A percentile compares a stretch with the other conserved stretches of the same genome.
These are phyloP conservation scores for Apophysomyces variabilis DNA, from an alignment of 371 early-diverging fungal genomes.

Conservation along the genomic window DNA sequence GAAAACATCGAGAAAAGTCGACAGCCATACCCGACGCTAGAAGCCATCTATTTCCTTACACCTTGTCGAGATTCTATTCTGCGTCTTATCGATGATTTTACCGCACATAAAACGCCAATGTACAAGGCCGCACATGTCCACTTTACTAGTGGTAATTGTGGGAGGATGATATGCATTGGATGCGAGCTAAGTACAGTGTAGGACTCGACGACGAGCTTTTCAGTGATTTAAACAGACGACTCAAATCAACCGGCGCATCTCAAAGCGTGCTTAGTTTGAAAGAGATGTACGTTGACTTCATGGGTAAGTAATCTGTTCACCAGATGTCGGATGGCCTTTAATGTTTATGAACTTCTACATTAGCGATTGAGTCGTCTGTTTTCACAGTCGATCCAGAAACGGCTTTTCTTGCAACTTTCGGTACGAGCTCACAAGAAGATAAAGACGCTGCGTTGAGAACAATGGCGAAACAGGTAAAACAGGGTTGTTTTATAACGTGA, in stretches of 20 bases:
- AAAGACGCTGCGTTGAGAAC: conserved; percentile 63
- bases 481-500: background rate
- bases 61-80: conserved; percentile 80
- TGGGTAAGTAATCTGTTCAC: conserved; percentile 29
- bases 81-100: conserved; percentile 86
- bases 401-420: conserved; percentile 70
- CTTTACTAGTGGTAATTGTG: conserved; percentile 84
- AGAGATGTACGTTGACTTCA: conserved; percentile 82
- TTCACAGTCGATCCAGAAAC: conserved; percentile 77
- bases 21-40: conserved; percentile 82
- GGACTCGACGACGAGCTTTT: conserved; percentile 75
- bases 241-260: conserved; percentile 62
- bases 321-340: background rate
- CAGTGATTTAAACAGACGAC: conserved; percentile 45
- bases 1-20: conserved; percentile 83
- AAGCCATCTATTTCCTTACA: conserved; percentile 93
- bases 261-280: conserved; percentile 69
- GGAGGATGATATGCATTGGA: conserved; percentile 49
- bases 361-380: conserved; percentile 79
- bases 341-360: background rate
- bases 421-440: conserved; percentile 39
- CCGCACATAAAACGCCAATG: conserved; percentile 52
- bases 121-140: conserved; percentile 85
- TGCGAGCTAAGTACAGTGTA: conserved; percentile 35
- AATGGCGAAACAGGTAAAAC: conserved; percentile 72